Evolutionary conservation across 2,329 filamentous ascomycete genomes (phyloP).

Genomic region (Chrysosporium queenslandicum): DNA sequence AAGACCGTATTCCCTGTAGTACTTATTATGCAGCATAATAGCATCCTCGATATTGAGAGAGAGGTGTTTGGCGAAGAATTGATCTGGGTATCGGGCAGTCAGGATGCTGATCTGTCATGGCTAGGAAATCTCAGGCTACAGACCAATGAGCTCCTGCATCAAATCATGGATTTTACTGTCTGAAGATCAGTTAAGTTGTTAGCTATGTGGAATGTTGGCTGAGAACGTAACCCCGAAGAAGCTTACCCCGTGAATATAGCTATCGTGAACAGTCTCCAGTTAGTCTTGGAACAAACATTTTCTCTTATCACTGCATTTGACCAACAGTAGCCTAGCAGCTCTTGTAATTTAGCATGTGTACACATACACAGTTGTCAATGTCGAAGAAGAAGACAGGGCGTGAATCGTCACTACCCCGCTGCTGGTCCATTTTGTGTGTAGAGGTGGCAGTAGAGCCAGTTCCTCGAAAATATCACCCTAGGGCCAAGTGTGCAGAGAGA

Average conservation of each 20-base stretch:
- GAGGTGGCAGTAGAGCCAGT: background rate
- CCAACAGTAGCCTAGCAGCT: background rate
- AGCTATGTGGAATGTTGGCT: background rate
- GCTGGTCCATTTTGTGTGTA: background rate
- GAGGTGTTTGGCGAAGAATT: conserved; percentile 59
- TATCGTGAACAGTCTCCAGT: conserved; percentile 25
- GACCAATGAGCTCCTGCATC: conserved; percentile 72
- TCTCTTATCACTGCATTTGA: background rate
- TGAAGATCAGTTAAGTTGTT: conserved; percentile 23
- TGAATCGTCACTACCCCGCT: conserved; percentile 22
- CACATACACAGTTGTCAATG: conserved; percentile 83
- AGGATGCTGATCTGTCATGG: background rate
- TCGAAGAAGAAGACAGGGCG: conserved; percentile 66
- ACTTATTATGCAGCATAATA: conserved; percentile 74
- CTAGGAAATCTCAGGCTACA: background rate
- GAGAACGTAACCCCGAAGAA: background rate
- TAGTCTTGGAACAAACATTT: background rate
- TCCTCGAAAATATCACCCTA: background rate
- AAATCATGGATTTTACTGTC: conserved; percentile 73
- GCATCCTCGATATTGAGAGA: conserved; percentile 66
- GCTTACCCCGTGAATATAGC: conserved; percentile 75
- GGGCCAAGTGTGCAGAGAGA: background rate
- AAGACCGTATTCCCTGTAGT: conserved; percentile 94
- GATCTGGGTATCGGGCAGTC: conserved; percentile 32
- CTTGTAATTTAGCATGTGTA: background rate